phyloP scores from a whole-genome alignment of 2,329 filamentous ascomycete species.

The Trematosphaeria pertusa region DNA sequence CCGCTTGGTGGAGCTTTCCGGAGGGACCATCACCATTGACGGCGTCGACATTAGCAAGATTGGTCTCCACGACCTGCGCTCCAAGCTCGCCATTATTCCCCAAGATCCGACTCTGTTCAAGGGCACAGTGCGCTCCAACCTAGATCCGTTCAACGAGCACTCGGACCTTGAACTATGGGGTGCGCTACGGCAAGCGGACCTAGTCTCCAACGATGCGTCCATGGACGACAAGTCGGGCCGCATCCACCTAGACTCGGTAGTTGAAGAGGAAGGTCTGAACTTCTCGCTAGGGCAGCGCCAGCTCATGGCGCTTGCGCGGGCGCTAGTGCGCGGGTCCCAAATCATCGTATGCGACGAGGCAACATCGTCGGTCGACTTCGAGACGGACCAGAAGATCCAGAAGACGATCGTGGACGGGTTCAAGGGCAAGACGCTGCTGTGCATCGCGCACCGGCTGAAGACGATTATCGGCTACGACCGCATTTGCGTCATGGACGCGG shows the following conservation, averaged over 20 bases:
- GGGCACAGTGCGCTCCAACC: slow-evolving; percentile 78
- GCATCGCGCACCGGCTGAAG: slow-evolving; percentile 87
- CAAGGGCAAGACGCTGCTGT: slow-evolving; percentile 83
- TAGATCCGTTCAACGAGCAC: slow-evolving; percentile 83
- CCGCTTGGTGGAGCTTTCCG: slow-evolving; percentile 65
- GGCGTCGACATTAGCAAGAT: slow-evolving; percentile 70
- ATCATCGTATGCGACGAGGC: slow-evolving; percentile 99
- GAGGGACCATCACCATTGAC: slow-evolving; percentile 58
- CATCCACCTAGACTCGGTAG: slow-evolving; percentile 81
- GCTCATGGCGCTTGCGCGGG: slow-evolving; percentile 91
- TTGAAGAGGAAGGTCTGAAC: slow-evolving; percentile 95
- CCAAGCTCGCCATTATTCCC: slow-evolving; percentile 80
- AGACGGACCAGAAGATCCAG: slow-evolving; percentile 96
- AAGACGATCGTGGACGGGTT: slow-evolving; percentile 84
- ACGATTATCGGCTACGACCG: slow-evolving; percentile 95
- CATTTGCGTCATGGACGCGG: slow-evolving; percentile 95
- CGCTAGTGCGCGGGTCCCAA: slow-evolving; percentile 82
- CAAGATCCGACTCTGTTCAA: slow-evolving; percentile 85
- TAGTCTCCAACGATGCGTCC: slow-evolving; percentile 61
- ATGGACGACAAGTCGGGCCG: slow-evolving; percentile 60
- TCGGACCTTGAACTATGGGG: slow-evolving; percentile 79
- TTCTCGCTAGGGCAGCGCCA: slow-evolving; percentile 95
- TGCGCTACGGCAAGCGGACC: slow-evolving; percentile 76
- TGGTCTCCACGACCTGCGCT: slow-evolving; percentile 77
- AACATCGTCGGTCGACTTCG: slow-evolving; percentile 91